phyloP scores from a whole-genome alignment of 73 alveolate genomes.

The Durusdinium trenchii region DNA sequence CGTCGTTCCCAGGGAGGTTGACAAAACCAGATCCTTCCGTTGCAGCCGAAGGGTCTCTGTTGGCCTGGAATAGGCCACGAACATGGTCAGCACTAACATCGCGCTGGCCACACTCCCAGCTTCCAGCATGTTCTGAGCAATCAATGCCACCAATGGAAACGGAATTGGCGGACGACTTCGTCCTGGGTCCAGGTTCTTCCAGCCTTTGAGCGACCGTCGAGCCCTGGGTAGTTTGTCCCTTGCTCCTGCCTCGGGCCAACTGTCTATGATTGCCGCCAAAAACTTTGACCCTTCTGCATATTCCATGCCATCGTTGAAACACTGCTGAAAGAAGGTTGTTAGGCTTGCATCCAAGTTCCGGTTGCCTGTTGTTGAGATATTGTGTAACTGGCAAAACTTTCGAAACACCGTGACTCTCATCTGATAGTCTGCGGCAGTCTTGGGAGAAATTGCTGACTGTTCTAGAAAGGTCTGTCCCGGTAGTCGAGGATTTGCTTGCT shows the following conservation, averaged over 20 bases:
- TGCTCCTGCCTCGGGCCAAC: not conserved
- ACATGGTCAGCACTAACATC: not conserved
- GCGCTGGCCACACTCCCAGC: not conserved
- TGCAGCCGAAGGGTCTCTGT: not conserved
- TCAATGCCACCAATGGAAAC: not conserved
- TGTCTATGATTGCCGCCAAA: conserved; percentile 11
- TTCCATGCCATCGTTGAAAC: not conserved
- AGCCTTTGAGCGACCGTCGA: not conserved
- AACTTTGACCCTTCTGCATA: not conserved
- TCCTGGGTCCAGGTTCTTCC: conserved; percentile 38
- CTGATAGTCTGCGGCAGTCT: not conserved
- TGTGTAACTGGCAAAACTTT: not conserved
- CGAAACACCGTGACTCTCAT: not conserved
- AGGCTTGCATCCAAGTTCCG: not conserved
- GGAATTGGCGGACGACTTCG: conserved; percentile 13
- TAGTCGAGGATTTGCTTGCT: not conserved
- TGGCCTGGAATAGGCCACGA: conserved; percentile 16
- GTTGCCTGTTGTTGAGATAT: not conserved
- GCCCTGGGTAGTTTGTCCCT: not conserved
- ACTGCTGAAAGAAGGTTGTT: not conserved
- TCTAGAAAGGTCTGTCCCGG: not conserved
- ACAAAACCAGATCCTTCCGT: not conserved
- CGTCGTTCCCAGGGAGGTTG: not conserved
- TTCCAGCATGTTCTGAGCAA: not conserved
- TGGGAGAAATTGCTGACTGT: not conserved